Base-by-base conservation (phyloP, 805 yeast species). In the Candida ponderosae region DNA sequence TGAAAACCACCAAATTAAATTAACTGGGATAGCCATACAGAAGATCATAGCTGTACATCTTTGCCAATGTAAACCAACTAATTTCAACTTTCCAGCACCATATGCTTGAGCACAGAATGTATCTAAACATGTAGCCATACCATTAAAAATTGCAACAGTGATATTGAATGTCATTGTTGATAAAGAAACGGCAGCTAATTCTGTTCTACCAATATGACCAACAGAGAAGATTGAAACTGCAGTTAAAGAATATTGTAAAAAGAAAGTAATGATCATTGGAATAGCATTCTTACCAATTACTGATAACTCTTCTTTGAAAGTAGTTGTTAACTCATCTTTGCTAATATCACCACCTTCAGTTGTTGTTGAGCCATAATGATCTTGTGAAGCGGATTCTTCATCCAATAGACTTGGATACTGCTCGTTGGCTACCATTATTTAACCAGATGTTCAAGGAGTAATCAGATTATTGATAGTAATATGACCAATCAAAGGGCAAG, bases 101-200 rank as follows among this genome's bases (percentile, higher is more conserved):
- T 74, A 85, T 0, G 94, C 90, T 57, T 85, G 94, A 1, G 95
- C 81, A 51, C 93, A 82, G 28, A 85, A 64, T 0, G 94, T 83
- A 53, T 85, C 95, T 41, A 85, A 65, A 34, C 88, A 81, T 0
- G 94, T 83, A 1, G 93, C 78, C 35, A 85, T 72, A 21, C 95
- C 95, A 53, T 83, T 90, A 49, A 84, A 79, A 26, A 84, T 67
- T 0, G 94, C 86, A 46, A 81, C 76, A 0, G 90, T 80, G 43
- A 85, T 82, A 45, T 81, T 81, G 1, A 86, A 82, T 1, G 93
- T 83, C 88, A 84, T 85, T 0, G 85, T 74, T 1, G 87, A 90
- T 53, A 85, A 63, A 1, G 90, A 80, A 5, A 84, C 90, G 0
- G 95, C 94, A 3, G 89, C 93, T 35, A 85, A 66, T 55, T 85